phyloP scores from a whole-genome alignment of 2,329 filamentous ascomycete genomes.

The Lachnellula hyalina region DNA sequence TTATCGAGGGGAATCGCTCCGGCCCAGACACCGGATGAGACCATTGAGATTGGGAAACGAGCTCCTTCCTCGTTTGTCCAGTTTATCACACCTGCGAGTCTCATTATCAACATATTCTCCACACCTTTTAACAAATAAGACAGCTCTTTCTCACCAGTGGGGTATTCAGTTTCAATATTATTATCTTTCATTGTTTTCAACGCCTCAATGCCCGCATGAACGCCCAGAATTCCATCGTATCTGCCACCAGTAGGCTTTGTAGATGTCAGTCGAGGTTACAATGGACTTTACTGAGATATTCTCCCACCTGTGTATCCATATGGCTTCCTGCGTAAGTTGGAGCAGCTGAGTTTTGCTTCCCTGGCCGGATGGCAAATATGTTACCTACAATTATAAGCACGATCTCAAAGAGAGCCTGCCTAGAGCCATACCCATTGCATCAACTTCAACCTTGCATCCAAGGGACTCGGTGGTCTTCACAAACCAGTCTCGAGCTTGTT shows the following conservation, averaged over 20 bases:
- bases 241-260: conserved; percentile 54
- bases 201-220: conserved; percentile 69
- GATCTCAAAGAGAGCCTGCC: neutral
- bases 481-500: conserved; percentile 71
- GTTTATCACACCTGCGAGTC: conserved; percentile 56
- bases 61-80: conserved; percentile 80
- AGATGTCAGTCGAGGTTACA: conserved; percentile 30
- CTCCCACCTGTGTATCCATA: conserved; percentile 50
- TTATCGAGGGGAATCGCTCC: conserved; percentile 57
- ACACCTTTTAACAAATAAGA: neutral
- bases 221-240: conserved; percentile 73
- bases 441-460: conserved; percentile 62
- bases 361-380: conserved; percentile 67
- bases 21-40: conserved; percentile 72
- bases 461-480: conserved; percentile 54
- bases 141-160: conserved; percentile 42
- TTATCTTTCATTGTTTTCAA: conserved; percentile 63
- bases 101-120: neutral
- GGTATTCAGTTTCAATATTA: conserved; percentile 59
- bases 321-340: conserved; percentile 69
- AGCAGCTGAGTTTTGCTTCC: conserved; percentile 47
- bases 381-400: conserved; percentile 39
- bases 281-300: neutral
- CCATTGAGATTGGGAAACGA: conserved; percentile 70
- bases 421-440: conserved; percentile 56